Evolutionary conservation across 305 asterid genomes (phyloP).

Genomic region (Monarda citriodora): DNA sequence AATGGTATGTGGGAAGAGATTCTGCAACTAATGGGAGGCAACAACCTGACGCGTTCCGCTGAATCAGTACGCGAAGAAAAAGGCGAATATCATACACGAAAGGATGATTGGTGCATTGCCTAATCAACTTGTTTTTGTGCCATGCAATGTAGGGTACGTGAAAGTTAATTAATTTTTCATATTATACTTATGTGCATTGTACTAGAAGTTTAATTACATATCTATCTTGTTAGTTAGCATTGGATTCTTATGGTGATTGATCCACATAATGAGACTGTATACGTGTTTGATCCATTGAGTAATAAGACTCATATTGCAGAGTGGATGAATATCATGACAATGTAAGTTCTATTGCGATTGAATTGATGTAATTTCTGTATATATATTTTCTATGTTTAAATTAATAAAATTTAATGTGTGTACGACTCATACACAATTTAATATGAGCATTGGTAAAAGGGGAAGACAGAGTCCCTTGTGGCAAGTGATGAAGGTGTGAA

Average conservation of each 20-base stretch:
- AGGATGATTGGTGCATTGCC: background rate
- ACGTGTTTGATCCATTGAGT: background rate
- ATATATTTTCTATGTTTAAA: too few relatives aligned
- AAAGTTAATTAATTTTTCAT: too few relatives aligned
- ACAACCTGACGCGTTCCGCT: too few relatives aligned
- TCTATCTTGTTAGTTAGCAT: background rate
- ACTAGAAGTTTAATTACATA: background rate
- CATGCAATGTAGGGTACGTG: background rate
- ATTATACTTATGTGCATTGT: background rate
- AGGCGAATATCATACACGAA: too few relatives aligned
- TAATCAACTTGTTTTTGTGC: background rate
- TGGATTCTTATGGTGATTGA: background rate
- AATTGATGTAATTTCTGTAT: too few relatives aligned
- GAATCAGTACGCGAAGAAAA: too few relatives aligned
- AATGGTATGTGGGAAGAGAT: conserved; percentile 87
- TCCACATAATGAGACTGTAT: background rate
- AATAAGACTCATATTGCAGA: background rate
- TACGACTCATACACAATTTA: background rate
- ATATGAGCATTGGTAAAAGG: background rate
- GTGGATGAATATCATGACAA: background rate
- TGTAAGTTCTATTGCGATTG: background rate
- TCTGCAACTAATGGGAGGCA: conserved; percentile 97
- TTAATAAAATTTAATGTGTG: background rate
- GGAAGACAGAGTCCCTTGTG: background rate
- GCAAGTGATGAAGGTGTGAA: background rate